Base-by-base conservation (phyloP, 768 basidiomycete genomes). In the Tylopilus subfusipes region DNA sequence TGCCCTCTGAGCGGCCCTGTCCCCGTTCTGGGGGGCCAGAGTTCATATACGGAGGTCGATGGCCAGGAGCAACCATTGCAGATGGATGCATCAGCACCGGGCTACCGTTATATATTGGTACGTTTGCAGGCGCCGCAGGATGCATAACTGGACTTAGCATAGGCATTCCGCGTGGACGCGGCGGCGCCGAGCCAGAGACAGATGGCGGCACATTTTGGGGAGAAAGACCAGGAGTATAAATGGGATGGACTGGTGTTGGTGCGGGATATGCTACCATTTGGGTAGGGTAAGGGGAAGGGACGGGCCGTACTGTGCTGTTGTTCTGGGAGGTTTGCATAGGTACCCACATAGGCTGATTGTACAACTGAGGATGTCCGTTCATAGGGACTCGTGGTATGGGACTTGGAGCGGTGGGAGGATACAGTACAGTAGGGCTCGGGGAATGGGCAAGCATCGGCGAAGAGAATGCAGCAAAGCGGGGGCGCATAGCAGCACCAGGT, bases 61-160 rank as follows among this genome's bases (percentile, higher is more conserved):
- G 70, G 36, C 60, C 56, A 22, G 70, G n/a, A 22, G 65, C 31
- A 43, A 72, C 69, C 67, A 78, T 75, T 48, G 76, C 74, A 30
- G 75, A 76, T 7, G 75, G 65, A 47, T 74, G 86, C 75, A 90
- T 80, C 67, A 90, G 67, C 18, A 84, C 82, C 12, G 88, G 88
- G 63, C 86, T 89, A 34, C 78, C 72, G 6, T 76, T 78, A 67
- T 88, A 90, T 80, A 89, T 83, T 16, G 76, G 66, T 46, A 68
- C 54, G 45, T 64, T 72, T 8, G 62, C 64, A 48, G 78, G 71
- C 22, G 74, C 72, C n/a, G 82, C 78, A 66, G 80, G 80, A 31
- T 80, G 71, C 73, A 88, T 77, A n/a, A 79, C 80, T n/a, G 89
- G 89, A 65, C 87, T 90, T 71, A 90, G 80, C 68, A 86, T 71